A percentile compares a stretch with the other conserved stretches of the same genome.
Evolutionary conservation across 140 eudicot species (phyloP).

Genomic region (Flaveria floridana): DNA sequence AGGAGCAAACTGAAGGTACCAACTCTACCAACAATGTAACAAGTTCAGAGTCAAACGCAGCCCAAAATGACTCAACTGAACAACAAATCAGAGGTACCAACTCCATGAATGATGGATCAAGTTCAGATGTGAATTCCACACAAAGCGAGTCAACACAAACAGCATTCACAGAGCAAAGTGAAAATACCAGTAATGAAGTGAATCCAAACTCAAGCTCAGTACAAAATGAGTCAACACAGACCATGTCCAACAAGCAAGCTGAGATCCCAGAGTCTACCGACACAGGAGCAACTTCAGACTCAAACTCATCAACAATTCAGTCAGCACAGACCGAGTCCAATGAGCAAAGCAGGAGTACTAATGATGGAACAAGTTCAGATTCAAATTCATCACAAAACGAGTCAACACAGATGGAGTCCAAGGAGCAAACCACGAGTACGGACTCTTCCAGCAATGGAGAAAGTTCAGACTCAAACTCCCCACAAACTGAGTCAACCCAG

Average conservation of each 20-base stretch:
- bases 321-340: constrained; percentile 24
- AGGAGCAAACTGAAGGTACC: constrained; percentile 29
- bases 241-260: constrained; percentile 25
- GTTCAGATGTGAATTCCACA: constrained; percentile 11
- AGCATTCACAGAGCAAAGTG: constrained; percentile 27
- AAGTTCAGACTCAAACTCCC: constrained; percentile 24
- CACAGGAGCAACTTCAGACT: constrained; percentile 7
- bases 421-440: constrained; percentile 12
- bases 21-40: constrained; percentile 28
- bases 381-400: constrained; percentile 30
- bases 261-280: not conserved
- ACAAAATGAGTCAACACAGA: constrained; percentile 27
- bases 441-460: constrained; percentile 23
- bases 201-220: constrained; percentile 16
- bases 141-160: constrained; percentile 30
- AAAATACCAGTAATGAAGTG: constrained; percentile 1
- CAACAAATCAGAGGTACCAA: constrained; percentile 14
- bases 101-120: constrained; percentile 12
- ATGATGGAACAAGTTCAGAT: constrained; percentile 36
- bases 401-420: constrained; percentile 15
- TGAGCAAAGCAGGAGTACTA: constrained; percentile 13
- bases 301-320: constrained; percentile 11
- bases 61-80: constrained; percentile 17
- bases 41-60: constrained; percentile 29
- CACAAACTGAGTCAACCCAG: constrained; percentile 23